Evolutionary conservation across 257 asterid genomes (phyloP).

Genomic region (Ajuga chamaepitys): DNA sequence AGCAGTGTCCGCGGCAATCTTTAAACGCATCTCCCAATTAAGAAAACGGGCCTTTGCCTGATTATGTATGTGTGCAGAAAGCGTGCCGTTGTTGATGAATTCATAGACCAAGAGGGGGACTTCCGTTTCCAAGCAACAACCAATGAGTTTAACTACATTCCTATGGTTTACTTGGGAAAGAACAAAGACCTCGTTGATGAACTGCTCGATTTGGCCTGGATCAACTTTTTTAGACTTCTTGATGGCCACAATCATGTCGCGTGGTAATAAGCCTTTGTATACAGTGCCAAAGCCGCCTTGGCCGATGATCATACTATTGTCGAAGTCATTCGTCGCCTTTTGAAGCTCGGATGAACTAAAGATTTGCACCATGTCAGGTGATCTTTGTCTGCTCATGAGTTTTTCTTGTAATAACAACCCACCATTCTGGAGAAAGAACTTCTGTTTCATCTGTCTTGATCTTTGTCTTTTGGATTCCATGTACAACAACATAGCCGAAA

Average conservation of each 20-base stretch:
- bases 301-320: constrained; percentile 1
- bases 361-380: background rate
- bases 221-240: constrained; percentile 13
- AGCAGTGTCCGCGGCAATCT: constrained; percentile 24
- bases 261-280: constrained; percentile 2
- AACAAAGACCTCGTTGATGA: constrained; percentile 30
- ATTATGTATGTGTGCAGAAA: constrained; percentile 19
- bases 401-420: constrained; percentile 18
- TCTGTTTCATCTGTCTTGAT: background rate
- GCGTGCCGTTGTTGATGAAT: constrained; percentile 23
- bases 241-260: background rate
- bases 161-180: constrained; percentile 27
- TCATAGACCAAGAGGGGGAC: constrained; percentile 28
- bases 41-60: background rate
- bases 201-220: constrained; percentile 23
- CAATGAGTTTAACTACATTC: constrained; percentile 27
- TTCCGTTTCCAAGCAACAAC: constrained; percentile 31
- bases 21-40: constrained; percentile 17
- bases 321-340: constrained; percentile 17
- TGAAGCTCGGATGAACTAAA: constrained; percentile 11
- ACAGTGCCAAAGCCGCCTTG: constrained; percentile 18
- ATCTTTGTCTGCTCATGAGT: background rate
- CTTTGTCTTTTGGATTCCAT: constrained; percentile 11
- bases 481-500: background rate
- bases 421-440: constrained; percentile 15